Base-by-base conservation (phyloP, 108 stramenopile species). In the Ochromonas danica region DNA sequence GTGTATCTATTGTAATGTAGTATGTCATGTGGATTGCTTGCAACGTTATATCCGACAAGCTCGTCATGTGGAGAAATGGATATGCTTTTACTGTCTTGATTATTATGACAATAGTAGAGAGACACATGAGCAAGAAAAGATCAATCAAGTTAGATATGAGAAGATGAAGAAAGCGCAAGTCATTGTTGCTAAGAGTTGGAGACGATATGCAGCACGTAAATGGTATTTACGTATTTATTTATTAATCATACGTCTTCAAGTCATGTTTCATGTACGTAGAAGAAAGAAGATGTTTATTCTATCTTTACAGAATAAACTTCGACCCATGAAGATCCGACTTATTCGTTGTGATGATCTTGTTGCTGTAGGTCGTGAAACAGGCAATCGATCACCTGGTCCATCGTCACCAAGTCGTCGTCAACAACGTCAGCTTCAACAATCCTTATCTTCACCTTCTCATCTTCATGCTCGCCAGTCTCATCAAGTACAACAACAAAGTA, bases 11-110 rank as follows among this genome's bases (percentile, higher is more conserved):
- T 57, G 51, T 22, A 57, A 57, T 57, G 51, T 57, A 17, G 51
- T 57, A 57, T 57, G 51, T 57, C 51, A 57, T 57, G 17, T 17
- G 17, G 22, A 57, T 57, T 57, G 51, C 51, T 57, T 57, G 51
- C 17, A 22, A 57, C 10, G 22, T 17, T 57, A 57, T 22, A 10
- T 22, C 51, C 10, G 51, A 22, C 17, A 10, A 57, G 51, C 22
- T 10, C n/a, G n/a, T n/a, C n/a, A n/a, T n/a, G 51, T 57, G 51
- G 51, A 57, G 22, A 57, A 57, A 57, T 57, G 51, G 51, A 57
- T 57, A 17, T 57, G 51, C 51, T 57, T 57, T 22, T 22, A 57
- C 22, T 57, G 51, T 22, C 10, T 57, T 22, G 51, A 57, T 22
- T 57, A 57, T 22, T 22, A 17, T 57, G 51, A 57, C 51, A 22